Evolutionary conservation across 129 eudicot genomes (phyloP).

Genomic region (Glebionis coronaria): DNA sequence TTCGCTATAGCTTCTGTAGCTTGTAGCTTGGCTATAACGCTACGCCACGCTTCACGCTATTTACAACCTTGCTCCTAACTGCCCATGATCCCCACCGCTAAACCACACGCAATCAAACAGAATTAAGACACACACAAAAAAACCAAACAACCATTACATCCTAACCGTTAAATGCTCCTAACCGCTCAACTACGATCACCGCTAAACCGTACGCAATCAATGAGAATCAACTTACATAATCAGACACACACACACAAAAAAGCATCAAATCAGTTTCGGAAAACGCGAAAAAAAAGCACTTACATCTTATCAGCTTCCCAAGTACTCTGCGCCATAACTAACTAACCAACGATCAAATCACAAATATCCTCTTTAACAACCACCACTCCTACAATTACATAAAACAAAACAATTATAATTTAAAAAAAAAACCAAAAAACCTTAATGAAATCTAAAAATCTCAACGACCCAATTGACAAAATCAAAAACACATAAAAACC

Average conservation of each 20-base stretch:
- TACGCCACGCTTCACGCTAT: too few relatives aligned
- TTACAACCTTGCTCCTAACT: too few relatives aligned
- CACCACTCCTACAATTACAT: conserved; percentile 22
- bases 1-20: too few relatives aligned
- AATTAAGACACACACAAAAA: too few relatives aligned
- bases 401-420: not conserved
- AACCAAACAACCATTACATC: too few relatives aligned
- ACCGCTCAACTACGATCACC: not conserved
- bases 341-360: conserved; percentile 20
- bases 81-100: too few relatives aligned
- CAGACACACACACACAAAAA: not conserved
- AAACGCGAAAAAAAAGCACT: conserved; percentile 5
- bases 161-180: too few relatives aligned
- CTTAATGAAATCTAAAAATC: conserved; percentile 25
- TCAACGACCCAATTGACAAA: conserved; percentile 38
- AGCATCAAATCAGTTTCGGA: not conserved
- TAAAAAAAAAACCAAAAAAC: conserved; percentile 7
- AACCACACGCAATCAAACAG: too few relatives aligned
- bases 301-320: conserved; percentile 99
- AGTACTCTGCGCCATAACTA: conserved; percentile 83
- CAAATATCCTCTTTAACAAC: conserved; percentile 21
- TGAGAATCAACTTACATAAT: not conserved
- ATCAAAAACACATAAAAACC: conserved; percentile 46
- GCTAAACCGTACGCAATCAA: not conserved
- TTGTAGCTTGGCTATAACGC: too few relatives aligned